A percentile compares a stretch with the other conserved stretches of the same genome.
Conservation (phyloP, 192 early-diverging fungal genomes). For the Coemansia sp. region DNA sequence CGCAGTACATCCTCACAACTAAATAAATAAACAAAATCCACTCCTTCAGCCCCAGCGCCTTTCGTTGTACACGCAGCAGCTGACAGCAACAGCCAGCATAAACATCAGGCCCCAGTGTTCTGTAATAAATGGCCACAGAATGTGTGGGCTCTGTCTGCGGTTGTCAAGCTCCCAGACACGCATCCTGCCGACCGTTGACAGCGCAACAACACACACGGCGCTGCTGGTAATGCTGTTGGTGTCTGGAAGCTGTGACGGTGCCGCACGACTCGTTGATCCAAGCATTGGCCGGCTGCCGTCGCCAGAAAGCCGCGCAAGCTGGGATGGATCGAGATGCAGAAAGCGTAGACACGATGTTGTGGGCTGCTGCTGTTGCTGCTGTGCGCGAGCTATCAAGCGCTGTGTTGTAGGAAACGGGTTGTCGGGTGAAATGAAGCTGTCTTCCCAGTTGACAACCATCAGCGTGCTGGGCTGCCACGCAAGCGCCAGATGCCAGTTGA, state of each 20-base stretch:
- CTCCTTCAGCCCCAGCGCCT: slow-evolving; percentile 40
- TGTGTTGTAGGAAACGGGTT: slow-evolving; percentile 40
- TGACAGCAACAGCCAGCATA: slow-evolving; percentile 43
- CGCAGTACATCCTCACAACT: too few species aligned
- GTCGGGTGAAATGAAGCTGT: slow-evolving; percentile 42
- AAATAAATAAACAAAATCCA: not conserved
- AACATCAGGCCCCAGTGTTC: slow-evolving; percentile 56
- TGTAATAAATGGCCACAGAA: slow-evolving; percentile 54
- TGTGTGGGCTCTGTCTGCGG: slow-evolving; percentile 43
- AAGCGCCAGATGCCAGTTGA: slow-evolving; percentile 51
- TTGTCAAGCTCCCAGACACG: slow-evolving; percentile 53
- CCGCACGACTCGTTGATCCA: not conserved
- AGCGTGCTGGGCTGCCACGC: slow-evolving; percentile 51
- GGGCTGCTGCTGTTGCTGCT: slow-evolving; percentile 28
- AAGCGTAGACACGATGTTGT: slow-evolving; percentile 48
- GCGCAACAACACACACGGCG: slow-evolving; percentile 28
- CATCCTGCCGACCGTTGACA: slow-evolving; percentile 33
- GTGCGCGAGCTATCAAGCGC: slow-evolving; percentile 33
- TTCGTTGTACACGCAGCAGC: slow-evolving; percentile 55
- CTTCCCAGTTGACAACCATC: slow-evolving; percentile 42
- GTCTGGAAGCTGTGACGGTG: not conserved
- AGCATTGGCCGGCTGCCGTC: not conserved
- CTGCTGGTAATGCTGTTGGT: slow-evolving; percentile 4
- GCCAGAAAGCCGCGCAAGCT: slow-evolving; percentile 16
- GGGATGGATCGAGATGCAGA: slow-evolving; percentile 36